phyloP scores from a whole-genome alignment of 768 basidiomycete genomes.

The Pisolithus orientalis region DNA sequence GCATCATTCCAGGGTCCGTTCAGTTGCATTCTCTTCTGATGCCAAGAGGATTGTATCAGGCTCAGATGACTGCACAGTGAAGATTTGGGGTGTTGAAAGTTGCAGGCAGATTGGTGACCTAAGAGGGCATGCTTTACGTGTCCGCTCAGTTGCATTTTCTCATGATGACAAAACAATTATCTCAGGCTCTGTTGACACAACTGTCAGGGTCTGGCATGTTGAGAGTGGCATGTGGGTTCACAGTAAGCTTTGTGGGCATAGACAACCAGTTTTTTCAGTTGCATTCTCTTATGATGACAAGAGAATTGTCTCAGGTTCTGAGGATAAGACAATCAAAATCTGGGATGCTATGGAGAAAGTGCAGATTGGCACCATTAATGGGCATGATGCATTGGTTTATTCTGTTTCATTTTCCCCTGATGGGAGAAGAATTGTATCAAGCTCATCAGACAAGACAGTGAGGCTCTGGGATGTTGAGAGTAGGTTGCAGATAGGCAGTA shows the following conservation, averaged over 20 bases:
- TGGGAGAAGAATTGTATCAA: not conserved
- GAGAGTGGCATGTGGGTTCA: not conserved
- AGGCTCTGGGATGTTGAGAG: conserved; percentile 1
- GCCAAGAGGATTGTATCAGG: not conserved
- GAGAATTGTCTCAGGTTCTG: not conserved
- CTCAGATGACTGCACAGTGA: not conserved
- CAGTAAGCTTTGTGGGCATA: not conserved
- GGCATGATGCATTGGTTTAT: not conserved
- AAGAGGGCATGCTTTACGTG: not conserved
- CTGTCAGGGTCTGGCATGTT: not conserved
- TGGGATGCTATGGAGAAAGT: not conserved
- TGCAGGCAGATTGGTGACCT: not conserved
- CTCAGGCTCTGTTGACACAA: not conserved
- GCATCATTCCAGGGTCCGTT: not conserved
- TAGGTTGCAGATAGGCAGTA: not conserved
- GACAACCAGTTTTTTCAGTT: not conserved
- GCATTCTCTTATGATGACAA: not conserved
- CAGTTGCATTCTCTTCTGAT: not conserved
- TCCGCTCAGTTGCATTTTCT: not conserved
- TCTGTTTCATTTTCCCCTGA: not conserved
- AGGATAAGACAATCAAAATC: not conserved
- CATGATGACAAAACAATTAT: not conserved
- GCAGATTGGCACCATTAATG: not conserved
- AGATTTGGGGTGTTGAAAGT: not conserved
- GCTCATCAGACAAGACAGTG: not conserved